These are phyloP conservation scores for Hypomyces rosellus DNA, from an alignment of 2,329 filamentous ascomycete genomes.

Conservation along the genomic window DNA sequence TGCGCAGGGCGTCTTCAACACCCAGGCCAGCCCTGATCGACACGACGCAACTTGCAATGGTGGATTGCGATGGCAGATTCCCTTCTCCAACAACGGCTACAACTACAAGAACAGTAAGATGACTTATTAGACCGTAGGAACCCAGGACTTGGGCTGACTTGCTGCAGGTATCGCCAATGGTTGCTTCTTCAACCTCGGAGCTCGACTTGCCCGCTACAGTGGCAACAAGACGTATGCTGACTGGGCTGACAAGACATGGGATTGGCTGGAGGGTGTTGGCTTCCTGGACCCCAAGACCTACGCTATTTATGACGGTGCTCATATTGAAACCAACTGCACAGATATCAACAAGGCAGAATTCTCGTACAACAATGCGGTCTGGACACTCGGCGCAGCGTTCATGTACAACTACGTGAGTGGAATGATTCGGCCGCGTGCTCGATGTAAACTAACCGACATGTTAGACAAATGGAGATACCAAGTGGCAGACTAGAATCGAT, in stretches of 20 bases:
- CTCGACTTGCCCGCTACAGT: conserved; percentile 66
- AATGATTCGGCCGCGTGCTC: not conserved
- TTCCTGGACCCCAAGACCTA: conserved; percentile 54
- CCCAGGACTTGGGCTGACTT: not conserved
- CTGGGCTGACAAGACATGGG: conserved; percentile 57
- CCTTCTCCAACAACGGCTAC: conserved; percentile 66
- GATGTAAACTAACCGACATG: conserved; percentile 1
- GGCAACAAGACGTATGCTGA: conserved; percentile 57
- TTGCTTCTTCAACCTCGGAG: conserved; percentile 58
- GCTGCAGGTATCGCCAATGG: conserved; percentile 45
- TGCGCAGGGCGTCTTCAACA: conserved; percentile 59
- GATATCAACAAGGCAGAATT: conserved; percentile 51
- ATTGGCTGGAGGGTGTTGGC: conserved; percentile 52
- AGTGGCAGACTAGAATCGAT: conserved; percentile 47
- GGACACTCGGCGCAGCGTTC: conserved; percentile 51
- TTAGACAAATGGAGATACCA: conserved; percentile 40
- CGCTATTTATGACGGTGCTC: conserved; percentile 54
- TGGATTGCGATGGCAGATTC: conserved; percentile 74
- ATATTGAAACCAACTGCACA: conserved; percentile 47
- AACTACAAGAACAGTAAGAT: conserved; percentile 60
- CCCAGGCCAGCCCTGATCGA: conserved; percentile 48
- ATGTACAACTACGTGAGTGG: conserved; percentile 54
- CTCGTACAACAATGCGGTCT: conserved; percentile 55
- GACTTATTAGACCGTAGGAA: not conserved
- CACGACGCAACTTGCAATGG: conserved; percentile 50